These are phyloP conservation scores for Rhizopogon vesiculosus DNA, from an alignment of 768 basidiomycete species.

Conservation along the genomic window DNA sequence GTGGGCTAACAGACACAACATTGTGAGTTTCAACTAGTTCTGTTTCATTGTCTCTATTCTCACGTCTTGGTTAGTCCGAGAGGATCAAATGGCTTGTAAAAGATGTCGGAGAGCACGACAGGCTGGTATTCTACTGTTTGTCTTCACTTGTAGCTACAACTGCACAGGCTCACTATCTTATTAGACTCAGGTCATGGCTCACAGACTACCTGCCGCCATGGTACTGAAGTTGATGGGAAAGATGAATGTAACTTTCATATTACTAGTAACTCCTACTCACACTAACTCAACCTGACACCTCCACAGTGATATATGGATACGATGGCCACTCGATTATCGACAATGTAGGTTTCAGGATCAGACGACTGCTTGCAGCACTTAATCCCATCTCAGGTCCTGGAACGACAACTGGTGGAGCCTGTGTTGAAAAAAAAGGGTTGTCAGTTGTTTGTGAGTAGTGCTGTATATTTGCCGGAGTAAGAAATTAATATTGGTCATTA, in stretches of 20 bases:
- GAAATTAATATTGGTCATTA: background rate
- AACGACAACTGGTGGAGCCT: slow-evolving; percentile 14
- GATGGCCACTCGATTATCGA: slow-evolving; percentile 17
- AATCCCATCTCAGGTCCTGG: slow-evolving; percentile 10
- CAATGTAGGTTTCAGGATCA: slow-evolving; percentile 8
- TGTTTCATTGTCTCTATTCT: background rate
- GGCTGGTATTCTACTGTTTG: slow-evolving; percentile 55
- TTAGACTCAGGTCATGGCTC: slow-evolving; percentile 19
- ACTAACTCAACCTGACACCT: background rate
- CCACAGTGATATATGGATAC: background rate
- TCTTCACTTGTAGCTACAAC: too few species aligned
- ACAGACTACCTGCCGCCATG: slow-evolving; percentile 16
- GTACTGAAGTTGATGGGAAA: slow-evolving; percentile 41
- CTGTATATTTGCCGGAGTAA: background rate
- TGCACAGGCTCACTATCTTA: background rate
- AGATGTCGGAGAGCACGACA: slow-evolving; percentile 39
- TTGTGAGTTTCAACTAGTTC: slow-evolving; percentile 28
- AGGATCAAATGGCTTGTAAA: slow-evolving; percentile 39
- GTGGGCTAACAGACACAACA: slow-evolving; percentile 39
- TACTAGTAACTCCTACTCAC: too few species aligned
- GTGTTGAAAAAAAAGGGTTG: slow-evolving; percentile 10
- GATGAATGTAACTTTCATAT: slow-evolving; percentile 39
- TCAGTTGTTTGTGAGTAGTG: background rate
- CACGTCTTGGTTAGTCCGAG: slow-evolving; percentile 24
- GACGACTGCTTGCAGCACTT: background rate